These are phyloP conservation scores for Saccharomycopsis babjevae DNA, from an alignment of 805 yeast species.

Conservation along the genomic window DNA sequence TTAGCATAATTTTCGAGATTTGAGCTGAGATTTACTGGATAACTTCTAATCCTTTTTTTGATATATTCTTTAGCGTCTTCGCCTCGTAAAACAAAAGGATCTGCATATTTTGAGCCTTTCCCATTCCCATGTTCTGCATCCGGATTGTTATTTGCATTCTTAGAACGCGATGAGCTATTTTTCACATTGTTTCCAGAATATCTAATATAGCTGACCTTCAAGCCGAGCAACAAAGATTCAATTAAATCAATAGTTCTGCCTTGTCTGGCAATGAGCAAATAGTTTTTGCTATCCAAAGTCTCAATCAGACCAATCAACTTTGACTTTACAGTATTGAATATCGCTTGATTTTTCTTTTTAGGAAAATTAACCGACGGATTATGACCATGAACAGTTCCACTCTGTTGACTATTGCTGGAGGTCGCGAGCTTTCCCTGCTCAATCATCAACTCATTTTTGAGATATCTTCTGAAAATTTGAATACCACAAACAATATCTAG, in stretches of 20 bases:
- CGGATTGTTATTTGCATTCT: neutral
- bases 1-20: conserved; percentile 10
- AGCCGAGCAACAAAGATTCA: conserved; percentile 62
- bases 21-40: conserved; percentile 10
- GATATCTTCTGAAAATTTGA: conserved; percentile 28
- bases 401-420: conserved; percentile 14
- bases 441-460: conserved; percentile 7
- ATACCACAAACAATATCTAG: conserved; percentile 33
- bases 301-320: conserved; percentile 1
- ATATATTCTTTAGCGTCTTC: neutral
- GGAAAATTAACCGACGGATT: neutral
- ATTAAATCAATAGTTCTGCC: conserved; percentile 61
- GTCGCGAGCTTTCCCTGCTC: neutral
- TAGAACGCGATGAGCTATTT: conserved; percentile 23
- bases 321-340: conserved; percentile 7
- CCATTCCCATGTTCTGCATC: neutral
- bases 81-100: neutral
- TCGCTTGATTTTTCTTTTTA: conserved; percentile 11
- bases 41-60: conserved; percentile 2
- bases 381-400: neutral
- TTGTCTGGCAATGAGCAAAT: conserved; percentile 63
- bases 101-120: neutral
- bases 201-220: conserved; percentile 43
- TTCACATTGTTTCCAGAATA: conserved; percentile 55
- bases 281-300: conserved; percentile 29